phyloP scores from a whole-genome alignment of 2,329 filamentous ascomycete genomes.

The Helotiales sp. region DNA sequence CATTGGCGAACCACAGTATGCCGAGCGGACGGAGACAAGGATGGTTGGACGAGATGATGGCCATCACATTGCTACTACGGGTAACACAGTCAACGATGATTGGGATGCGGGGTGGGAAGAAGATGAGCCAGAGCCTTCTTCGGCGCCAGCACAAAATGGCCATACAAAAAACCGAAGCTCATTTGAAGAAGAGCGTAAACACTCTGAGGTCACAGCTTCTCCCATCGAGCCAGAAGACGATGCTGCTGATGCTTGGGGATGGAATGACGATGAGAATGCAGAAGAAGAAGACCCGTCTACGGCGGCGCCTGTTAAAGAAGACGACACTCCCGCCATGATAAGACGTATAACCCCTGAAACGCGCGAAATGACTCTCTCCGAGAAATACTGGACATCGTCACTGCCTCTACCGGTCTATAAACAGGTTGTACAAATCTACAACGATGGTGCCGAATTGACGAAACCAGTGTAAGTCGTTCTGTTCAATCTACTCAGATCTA shows the following conservation, averaged over 20 bases:
- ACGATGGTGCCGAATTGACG: conserved; percentile 62
- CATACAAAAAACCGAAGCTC: conserved; percentile 22
- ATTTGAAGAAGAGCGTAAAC: conserved; percentile 24
- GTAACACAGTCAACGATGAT: conserved; percentile 48
- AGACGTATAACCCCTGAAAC: conserved; percentile 8
- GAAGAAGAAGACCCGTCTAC: conserved; percentile 30
- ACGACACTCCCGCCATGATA: background rate
- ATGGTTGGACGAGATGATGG: conserved; percentile 69
- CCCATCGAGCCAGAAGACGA: conserved; percentile 32
- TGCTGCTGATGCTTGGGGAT: conserved; percentile 67
- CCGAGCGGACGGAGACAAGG: conserved; percentile 84
- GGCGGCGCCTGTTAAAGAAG: background rate
- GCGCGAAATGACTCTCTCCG: conserved; percentile 71
- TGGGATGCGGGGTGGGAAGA: conserved; percentile 79
- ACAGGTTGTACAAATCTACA: conserved; percentile 59
- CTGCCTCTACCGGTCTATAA: conserved; percentile 78
- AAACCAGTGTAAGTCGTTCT: conserved; percentile 44
- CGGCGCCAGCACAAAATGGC: background rate
- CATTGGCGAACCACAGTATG: conserved; percentile 65
- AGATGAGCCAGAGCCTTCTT: conserved; percentile 56
- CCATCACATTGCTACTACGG: conserved; percentile 59
- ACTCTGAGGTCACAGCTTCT: conserved; percentile 4
- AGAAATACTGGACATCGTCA: conserved; percentile 85
- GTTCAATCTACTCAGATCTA: too few species aligned
- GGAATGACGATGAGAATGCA: conserved; percentile 67